Base-by-base conservation (phyloP, 768 basidiomycete genomes). In the Hygrocybe punicea region DNA sequence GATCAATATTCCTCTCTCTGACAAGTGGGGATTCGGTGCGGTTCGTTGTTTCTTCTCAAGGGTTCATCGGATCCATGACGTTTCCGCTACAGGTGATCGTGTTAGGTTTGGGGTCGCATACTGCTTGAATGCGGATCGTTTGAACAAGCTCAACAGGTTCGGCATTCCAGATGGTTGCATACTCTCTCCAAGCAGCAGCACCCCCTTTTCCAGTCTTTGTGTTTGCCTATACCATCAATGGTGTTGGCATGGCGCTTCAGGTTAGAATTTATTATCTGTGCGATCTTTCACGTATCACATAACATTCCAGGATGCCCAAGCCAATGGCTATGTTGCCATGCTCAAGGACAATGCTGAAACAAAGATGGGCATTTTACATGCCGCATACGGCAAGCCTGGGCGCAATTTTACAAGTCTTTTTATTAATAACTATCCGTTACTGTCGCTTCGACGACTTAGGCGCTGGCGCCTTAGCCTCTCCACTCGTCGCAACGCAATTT, bases 401-500 rank as follows among this genome's bases (percentile, higher is more conserved):
- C 9, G 21, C 23, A 34, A 25, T 1, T 4, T 9, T 11, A 49
- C 25, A 11, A 5, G 10, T 3, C 29, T 25, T 10, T 4, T 45
- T 1, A 17, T 17, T 11, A n/a, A 51, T 51, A 19, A 56, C 48
- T 46, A 11, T 33, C n/a, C n/a, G n/a, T n/a, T n/a, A n/a, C n/a
- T n/a, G n/a, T n/a, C n/a, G n/a, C n/a, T n/a, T n/a, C 47, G 9
- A 9, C 49, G 36, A 16, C 49, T 4, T 36, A 89, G 87, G 88
- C 17, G 71, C 79, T 0, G 88, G 88, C 1, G 87, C 87, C 2
- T 72, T 89, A 9, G 74, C 74, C 7, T 69, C 91, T 0, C 93
- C 93, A 2, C 78, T 95, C 16, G 83, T 87, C 0, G 81, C 92
- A 0, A 95, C 93, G 0, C 88, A 92, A 56, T 94, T 95, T 61